Evolutionary conservation across 495 filamentous ascomycete genomes (phyloP), one percentile per base, ranked within the genome.

Genomic region (Penicillium odoratum): DNA sequence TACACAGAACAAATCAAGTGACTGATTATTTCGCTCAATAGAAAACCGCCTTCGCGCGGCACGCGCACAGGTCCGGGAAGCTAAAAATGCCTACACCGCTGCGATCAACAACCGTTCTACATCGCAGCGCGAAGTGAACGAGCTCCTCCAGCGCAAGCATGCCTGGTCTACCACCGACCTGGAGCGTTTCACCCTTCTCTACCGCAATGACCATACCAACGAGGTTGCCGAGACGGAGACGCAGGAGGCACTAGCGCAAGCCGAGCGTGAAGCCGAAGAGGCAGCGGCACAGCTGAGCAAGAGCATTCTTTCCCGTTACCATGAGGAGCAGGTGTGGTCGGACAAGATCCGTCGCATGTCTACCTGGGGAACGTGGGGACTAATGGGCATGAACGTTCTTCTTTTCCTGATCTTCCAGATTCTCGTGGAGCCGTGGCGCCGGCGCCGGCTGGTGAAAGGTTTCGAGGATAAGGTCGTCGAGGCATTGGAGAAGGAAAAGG

Each of bases 241-340:
- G 0, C 85, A 89, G 55, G 83, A 87, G 26, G 82, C 80, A 15
- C 75, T 97, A 48, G 80, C 84, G n/a, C 76, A 79, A 38, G 85
- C 89, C 0, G 94, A 98, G 72, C 78, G 83, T 42, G 83, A 87
- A 33, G 85, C 92, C 11, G 88, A 94, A 73, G 86, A 90, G 47
- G 84, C 91, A 2, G 81, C 85, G 28, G 80, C 84, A 7, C 82
- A 85, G 65, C 75, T 98, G 48, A 90, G 86, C 67, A 83, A 86
- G 40, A 84, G 83, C 36, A 97, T 98, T 56, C 77, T 97, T 33
- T 86, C 86, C 30, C 85, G 94, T 29, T 98, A 98, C 74, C 94
- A 98, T 74, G 94, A 98, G 73, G 94, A 98, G 74, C 94, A 98
- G 78, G 96, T 98, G 47, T 98, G 94, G 94, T 93, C 89, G 64